Conservation (phyloP, 2,329 filamentous ascomycete species). For the Pseudovirgaria hyperparasitica region DNA sequence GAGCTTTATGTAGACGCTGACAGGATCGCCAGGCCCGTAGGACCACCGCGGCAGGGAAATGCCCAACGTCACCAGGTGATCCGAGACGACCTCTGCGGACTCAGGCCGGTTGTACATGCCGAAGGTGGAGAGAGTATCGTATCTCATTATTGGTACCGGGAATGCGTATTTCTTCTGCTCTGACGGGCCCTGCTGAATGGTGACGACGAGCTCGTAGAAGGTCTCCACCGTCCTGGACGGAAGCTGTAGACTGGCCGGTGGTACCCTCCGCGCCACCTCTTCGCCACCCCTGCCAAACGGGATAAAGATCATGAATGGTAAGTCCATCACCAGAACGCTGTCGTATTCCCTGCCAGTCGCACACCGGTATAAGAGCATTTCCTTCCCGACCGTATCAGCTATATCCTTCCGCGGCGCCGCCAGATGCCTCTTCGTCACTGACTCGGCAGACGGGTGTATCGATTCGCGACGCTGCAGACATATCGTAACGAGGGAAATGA, state of each 20-base stretch:
- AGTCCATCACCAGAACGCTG: slow-evolving; percentile 85
- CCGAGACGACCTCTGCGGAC: slow-evolving; percentile 69
- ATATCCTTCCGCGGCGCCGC: slow-evolving; percentile 84
- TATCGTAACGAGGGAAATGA: slow-evolving; percentile 86
- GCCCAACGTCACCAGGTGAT: slow-evolving; percentile 82
- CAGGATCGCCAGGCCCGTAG: slow-evolving; percentile 88
- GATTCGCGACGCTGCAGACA: slow-evolving; percentile 87
- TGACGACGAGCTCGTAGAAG: slow-evolving; percentile 92
- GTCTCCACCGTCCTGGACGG: slow-evolving; percentile 93
- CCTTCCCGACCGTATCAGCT: slow-evolving; percentile 86
- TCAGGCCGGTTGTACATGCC: slow-evolving; percentile 99
- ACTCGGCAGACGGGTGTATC: slow-evolving; percentile 92
- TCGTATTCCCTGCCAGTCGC: slow-evolving; percentile 73
- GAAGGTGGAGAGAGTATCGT: slow-evolving; percentile 95
- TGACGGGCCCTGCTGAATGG: slow-evolving; percentile 77
- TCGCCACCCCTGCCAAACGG: slow-evolving; percentile 85
- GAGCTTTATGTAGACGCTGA: slow-evolving; percentile 90
- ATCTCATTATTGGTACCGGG: slow-evolving; percentile 79
- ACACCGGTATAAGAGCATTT: slow-evolving; percentile 84
- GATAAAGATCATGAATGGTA: slow-evolving; percentile 95
- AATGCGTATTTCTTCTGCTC: slow-evolving; percentile 86
- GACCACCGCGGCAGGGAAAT: slow-evolving; percentile 93
- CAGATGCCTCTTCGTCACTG: slow-evolving; percentile 80
- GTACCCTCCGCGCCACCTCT: slow-evolving; percentile 79
- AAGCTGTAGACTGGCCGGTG: slow-evolving; percentile 81